A percentile compares a stretch with the other conserved stretches of the same genome.
Conservation (phyloP, 108 stramenopile species). For the Discostella pseudostelligera region DNA sequence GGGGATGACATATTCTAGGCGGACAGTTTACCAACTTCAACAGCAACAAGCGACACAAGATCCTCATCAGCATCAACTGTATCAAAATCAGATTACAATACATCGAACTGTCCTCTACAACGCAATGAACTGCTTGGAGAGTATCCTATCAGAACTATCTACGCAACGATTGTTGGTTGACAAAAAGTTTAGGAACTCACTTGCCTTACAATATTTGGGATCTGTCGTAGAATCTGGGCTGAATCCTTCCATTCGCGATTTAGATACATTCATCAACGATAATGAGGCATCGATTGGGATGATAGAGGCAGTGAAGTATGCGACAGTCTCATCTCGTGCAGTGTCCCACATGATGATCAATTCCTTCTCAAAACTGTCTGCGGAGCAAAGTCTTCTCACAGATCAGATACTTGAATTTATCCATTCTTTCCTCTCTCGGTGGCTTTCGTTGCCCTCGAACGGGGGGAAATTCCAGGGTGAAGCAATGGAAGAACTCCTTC, state of each 20-base stretch:
- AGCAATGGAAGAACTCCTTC: slow-evolving; percentile 22
- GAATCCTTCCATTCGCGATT: slow-evolving; percentile 14
- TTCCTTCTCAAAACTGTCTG: slow-evolving; percentile 29
- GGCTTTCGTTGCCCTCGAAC: slow-evolving; percentile 9
- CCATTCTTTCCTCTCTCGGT: slow-evolving; percentile 31
- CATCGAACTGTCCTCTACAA: slow-evolving; percentile 16
- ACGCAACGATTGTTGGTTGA: slow-evolving; percentile 33
- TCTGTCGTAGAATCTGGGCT: slow-evolving; percentile 25
- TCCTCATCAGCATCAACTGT: background rate
- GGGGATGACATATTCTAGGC: slow-evolving; percentile 9
- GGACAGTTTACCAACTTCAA: background rate
- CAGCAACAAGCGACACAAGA: slow-evolving; percentile 4
- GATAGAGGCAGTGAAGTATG: slow-evolving; percentile 24
- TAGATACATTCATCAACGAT: slow-evolving; percentile 1
- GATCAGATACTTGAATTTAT: slow-evolving; percentile 21
- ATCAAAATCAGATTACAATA: background rate
- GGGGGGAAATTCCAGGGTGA: background rate
- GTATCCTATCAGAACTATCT: slow-evolving; percentile 23
- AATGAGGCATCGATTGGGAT: background rate
- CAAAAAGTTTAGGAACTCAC: slow-evolving; percentile 30
- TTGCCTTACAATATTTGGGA: slow-evolving; percentile 26
- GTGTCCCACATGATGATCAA: slow-evolving; percentile 22
- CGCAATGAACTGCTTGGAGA: slow-evolving; percentile 26
- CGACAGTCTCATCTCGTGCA: slow-evolving; percentile 20
- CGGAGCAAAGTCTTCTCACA: slow-evolving; percentile 8